phyloP scores from a whole-genome alignment of 306 rosid genomes.

The Fragaria iinumae region DNA sequence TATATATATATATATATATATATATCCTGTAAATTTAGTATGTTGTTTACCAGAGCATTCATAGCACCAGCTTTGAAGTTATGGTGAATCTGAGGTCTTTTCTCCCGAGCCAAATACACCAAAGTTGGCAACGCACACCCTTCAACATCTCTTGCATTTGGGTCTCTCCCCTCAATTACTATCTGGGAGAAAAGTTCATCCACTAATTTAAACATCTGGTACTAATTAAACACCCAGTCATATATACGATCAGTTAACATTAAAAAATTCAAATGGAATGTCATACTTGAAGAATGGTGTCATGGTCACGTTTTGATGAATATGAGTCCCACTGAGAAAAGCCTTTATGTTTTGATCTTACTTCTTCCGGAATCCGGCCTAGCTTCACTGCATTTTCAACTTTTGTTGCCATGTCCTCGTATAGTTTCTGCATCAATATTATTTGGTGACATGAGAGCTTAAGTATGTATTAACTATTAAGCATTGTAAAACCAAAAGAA shows the following conservation, averaged over 20 bases:
- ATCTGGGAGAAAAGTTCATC: slow-evolving; percentile 33
- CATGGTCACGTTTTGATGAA: slow-evolving; percentile 64
- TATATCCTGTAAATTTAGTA: neutral
- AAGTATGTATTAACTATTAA: neutral
- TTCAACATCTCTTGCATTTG: slow-evolving; percentile 49
- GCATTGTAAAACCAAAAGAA: too few relatives aligned
- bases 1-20: neutral
- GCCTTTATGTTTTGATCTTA: slow-evolving; percentile 35
- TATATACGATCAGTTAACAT: neutral
- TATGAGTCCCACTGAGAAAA: slow-evolving; percentile 63
- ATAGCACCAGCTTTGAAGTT: slow-evolving; percentile 85
- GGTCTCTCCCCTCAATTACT: slow-evolving; percentile 54
- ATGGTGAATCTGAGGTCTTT: slow-evolving; percentile 63
- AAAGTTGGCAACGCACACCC: slow-evolving; percentile 54
- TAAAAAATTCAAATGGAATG: neutral
- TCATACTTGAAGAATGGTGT: slow-evolving; percentile 55
- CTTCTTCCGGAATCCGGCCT: slow-evolving; percentile 51
- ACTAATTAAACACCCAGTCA: neutral
- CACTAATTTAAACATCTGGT: neutral
- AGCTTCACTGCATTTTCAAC: slow-evolving; percentile 38
- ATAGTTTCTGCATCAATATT: slow-evolving; percentile 44
- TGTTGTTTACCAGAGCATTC: slow-evolving; percentile 63
- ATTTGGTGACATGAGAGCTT: neutral
- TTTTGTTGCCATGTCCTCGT: slow-evolving; percentile 53
- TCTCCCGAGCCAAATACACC: slow-evolving; percentile 75